phyloP scores from a whole-genome alignment of 148 eudicot species.

The Chenopodium quinoa region DNA sequence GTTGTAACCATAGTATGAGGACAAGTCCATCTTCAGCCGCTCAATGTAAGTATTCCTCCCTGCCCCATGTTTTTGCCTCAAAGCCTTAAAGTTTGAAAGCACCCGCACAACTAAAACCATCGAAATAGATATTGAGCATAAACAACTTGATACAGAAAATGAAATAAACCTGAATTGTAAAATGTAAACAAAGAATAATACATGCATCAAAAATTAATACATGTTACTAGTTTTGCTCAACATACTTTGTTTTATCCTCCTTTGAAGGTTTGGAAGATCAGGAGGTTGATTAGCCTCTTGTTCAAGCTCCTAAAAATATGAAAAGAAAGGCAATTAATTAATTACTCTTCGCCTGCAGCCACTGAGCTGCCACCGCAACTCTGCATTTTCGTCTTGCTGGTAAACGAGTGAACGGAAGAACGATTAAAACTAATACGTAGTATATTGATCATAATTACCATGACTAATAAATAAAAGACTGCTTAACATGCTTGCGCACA shows the following conservation, averaged over 20 bases:
- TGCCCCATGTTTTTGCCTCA: slow-evolving; percentile 51
- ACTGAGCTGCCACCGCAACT: too few species aligned
- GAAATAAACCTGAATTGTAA: background rate
- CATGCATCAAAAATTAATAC: too few species aligned
- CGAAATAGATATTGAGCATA: background rate
- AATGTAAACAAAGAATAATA: background rate
- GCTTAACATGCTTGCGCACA: too few species aligned
- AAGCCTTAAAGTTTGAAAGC: slow-evolving; percentile 66
- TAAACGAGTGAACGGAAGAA: too few species aligned
- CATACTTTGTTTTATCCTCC: slow-evolving; percentile 83
- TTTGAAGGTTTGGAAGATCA: slow-evolving; percentile 66
- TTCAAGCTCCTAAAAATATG: too few species aligned
- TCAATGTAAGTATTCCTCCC: slow-evolving; percentile 68
- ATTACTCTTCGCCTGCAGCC: too few species aligned
- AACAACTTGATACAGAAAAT: background rate
- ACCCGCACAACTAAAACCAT: slow-evolving; percentile 57
- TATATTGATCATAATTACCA: too few species aligned
- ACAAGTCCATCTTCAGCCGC: slow-evolving; percentile 65
- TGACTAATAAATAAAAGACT: too few species aligned
- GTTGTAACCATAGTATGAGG: slow-evolving; percentile 84
- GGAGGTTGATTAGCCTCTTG: slow-evolving; percentile 26
- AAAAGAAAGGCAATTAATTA: too few species aligned
- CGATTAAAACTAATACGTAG: too few species aligned
- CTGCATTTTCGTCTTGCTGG: too few species aligned
- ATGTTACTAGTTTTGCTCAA: background rate